Base-by-base conservation (phyloP, 352 stramenopile species). In the Saprolegnia diclina region DNA sequence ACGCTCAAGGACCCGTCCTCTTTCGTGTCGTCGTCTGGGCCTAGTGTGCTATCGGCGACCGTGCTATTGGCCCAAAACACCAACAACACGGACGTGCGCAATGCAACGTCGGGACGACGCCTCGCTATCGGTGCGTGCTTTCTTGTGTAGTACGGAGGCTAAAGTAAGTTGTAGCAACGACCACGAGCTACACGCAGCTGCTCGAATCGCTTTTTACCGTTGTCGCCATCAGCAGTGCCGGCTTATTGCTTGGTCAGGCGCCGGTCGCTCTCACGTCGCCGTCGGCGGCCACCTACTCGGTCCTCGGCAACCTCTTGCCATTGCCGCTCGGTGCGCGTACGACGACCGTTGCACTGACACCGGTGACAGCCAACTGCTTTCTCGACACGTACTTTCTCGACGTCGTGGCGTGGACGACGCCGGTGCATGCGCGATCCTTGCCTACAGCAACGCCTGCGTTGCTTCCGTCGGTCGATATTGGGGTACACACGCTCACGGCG, bases 371-470 rank as follows among this genome's bases (percentile, higher is more conserved):
- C 1, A 69, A 64, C 14, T 92, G 82, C 71, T 69, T 92, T 0
- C 72, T 75, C 18, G 32, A 74, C 0, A 59, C 81, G 40, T 63
- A 90, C 7, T 89, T 82, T 65, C 14, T 90, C 19, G 83, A 78
- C 38, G 76, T 72, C 4, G 78, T 92, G 16, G 71, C 79, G 46
- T 55, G 90, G 22, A 32, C 24, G 1, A 71, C 53, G 4, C 71
- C 72, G 22, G 70, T 76, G 11, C 84, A 90, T 32, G 76, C 84
- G 1, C 35, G 35, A 4, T 89, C 75, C 22, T 76, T 76, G 18
- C 75, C 90, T 0, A 70, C 77, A 18, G 72, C 76, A 0, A 78
- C 78, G 5, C 73, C 70, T 18, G 65, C 74, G 19, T 72, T 92
- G 37, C 88, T 81, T 4, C 55, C 63, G 19, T 61, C 63, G 10